Evolutionary conservation across 257 asterid genomes (phyloP), one percentile per base, ranked within the genome.

Genomic region (Primulina tabacum): DNA sequence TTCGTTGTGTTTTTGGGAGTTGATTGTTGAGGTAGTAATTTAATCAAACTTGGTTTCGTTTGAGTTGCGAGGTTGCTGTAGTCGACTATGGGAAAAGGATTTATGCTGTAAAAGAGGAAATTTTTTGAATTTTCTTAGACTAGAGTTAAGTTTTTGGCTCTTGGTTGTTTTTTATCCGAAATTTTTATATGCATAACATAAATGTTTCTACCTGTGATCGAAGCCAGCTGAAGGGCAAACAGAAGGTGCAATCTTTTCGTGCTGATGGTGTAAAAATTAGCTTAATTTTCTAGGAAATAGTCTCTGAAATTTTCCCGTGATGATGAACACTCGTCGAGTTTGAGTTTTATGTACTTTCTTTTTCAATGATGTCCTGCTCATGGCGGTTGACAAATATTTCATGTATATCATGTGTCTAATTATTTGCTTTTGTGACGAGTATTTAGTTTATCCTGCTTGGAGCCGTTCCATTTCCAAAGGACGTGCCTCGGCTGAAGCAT

Each of bases 401-500:
- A 43, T 29, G 2, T 35, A 6, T 38, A 8, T 33, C 52, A 9
- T 61, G 3, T 26, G 30, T 71, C 62, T 62, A 70, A 28, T 34
- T 61, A 28, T 63, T 50, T 50, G 57, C 57, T 16, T 50, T 12
- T 50, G 57, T 50, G 57, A n/a, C 21, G 21, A 17, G 57, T 50
- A 6, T 50, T 50, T 77, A 92, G 97, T 92, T 87, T 83, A 84
- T 92, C 60, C 77, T 92, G 64, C 81, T 92, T 74, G 98, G 98
- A 69, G 98, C 97, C 29, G 98, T 92, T 82, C 98, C 98, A 28
- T 92, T 90, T 70, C 97, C 96, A 0, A 88, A 87, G 64, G 98
- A 92, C 72, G 98, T 92, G 33, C 92, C 83, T 32, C 85, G 92
- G 55, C 76, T 92, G 86, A 90, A 87, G 89, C 86, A 78, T 79